Evolutionary conservation across 805 yeast species (phyloP).

Genomic region (Candida ovalis): DNA sequence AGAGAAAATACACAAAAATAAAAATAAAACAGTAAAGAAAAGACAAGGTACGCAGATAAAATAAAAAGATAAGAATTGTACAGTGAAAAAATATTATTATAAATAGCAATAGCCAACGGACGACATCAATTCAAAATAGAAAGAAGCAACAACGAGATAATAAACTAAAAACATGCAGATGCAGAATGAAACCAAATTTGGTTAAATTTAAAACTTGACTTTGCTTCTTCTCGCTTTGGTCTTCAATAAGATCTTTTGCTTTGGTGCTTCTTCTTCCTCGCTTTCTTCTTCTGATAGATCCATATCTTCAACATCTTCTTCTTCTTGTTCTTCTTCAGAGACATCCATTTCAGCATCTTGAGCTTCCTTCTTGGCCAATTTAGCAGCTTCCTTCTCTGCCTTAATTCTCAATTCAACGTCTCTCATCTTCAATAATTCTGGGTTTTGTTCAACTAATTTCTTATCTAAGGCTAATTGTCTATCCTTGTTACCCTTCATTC

Average conservation of each 20-base stretch:
- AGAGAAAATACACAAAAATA: too few relatives aligned
- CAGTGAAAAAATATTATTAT: not conserved
- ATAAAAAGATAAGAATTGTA: not conserved
- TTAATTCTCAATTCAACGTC: conserved; percentile 83
- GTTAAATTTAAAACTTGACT: conserved; percentile 40
- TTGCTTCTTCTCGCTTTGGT: conserved; percentile 50
- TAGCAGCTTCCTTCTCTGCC: conserved; percentile 64
- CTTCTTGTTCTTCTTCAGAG: conserved; percentile 40
- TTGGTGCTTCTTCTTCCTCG: conserved; percentile 39
- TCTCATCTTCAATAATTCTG: conserved; percentile 86
- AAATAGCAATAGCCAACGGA: not conserved
- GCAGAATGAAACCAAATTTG: not conserved
- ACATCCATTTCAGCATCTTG: conserved; percentile 41
- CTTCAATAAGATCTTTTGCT: conserved; percentile 55
- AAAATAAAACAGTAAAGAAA: not conserved
- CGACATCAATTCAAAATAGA: not conserved
- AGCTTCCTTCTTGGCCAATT: conserved; percentile 42
- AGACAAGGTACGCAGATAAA: not conserved
- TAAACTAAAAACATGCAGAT: not conserved
- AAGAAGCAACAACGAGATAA: not conserved
- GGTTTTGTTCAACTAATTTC: conserved; percentile 83
- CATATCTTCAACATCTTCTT: conserved; percentile 44
- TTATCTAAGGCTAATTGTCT: conserved; percentile 79
- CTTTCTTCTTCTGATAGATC: conserved; percentile 32
- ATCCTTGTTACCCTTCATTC: conserved; percentile 97